A percentile compares a stretch with the other conserved stretches of the same genome.
Conservation (phyloP, 2,329 filamentous ascomycete genomes). For the Lasiodiplodia theobromae region DNA sequence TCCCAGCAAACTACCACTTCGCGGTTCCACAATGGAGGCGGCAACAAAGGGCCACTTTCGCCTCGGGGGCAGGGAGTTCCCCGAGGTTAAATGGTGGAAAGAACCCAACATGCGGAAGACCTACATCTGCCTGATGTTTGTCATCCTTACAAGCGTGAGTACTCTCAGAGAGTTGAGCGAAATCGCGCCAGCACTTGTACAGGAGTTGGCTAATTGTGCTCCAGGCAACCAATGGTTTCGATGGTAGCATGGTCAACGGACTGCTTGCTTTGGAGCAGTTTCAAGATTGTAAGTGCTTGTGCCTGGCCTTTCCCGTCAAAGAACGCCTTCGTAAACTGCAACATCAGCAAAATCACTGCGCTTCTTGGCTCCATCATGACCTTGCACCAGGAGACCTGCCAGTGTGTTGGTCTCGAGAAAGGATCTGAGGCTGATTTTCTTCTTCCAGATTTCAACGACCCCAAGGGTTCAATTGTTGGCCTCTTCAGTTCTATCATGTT, state of each 20-base stretch:
- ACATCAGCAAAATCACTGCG: too few relatives aligned
- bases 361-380: not conserved
- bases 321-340: not conserved
- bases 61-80: slow-evolving; percentile 40
- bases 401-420: not conserved
- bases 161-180: not conserved
- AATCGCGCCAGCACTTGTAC: too few relatives aligned
- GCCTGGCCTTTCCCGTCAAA: not conserved
- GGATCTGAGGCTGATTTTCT: slow-evolving; percentile 4
- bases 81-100: slow-evolving; percentile 42
- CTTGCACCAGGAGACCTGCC: not conserved
- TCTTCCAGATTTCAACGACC: slow-evolving; percentile 36
- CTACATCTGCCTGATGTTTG: slow-evolving; percentile 43
- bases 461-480: slow-evolving; percentile 34
- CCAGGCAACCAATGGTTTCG: slow-evolving; percentile 29
- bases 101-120: slow-evolving; percentile 39
- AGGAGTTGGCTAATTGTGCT: not conserved
- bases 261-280: slow-evolving; percentile 38
- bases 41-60: slow-evolving; percentile 42
- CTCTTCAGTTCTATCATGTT: slow-evolving; percentile 40
- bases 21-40: slow-evolving; percentile 37
- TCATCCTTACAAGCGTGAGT: slow-evolving; percentile 37
- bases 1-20: not conserved
- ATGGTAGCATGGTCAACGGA: slow-evolving; percentile 39
- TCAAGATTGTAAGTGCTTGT: slow-evolving; percentile 33